phyloP scores from a whole-genome alignment of 371 early-diverging fungal species.

The Syncephalis fuscata region DNA sequence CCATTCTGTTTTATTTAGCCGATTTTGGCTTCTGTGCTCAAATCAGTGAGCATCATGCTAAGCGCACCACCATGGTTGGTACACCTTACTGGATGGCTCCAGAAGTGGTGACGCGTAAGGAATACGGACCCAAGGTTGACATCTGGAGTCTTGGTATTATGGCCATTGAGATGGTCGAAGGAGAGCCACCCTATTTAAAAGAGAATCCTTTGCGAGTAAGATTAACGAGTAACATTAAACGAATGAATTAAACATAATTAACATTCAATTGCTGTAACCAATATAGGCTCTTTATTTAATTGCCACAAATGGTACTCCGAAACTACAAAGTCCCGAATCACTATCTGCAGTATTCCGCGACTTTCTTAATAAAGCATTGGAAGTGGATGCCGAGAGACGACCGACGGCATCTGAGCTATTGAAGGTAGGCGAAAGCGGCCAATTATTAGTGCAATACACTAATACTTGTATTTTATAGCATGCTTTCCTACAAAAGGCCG shows the following conservation, averaged over 20 bases:
- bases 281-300: conserved; percentile 78
- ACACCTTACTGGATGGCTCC: conserved; percentile 96
- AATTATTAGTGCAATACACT: neutral
- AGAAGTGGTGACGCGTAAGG: conserved; percentile 84
- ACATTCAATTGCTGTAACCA: neutral
- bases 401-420: conserved; percentile 68
- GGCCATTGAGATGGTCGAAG: conserved; percentile 85
- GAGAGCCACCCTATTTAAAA: conserved; percentile 90
- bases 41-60: conserved; percentile 55
- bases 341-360: conserved; percentile 62
- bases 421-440: conserved; percentile 9
- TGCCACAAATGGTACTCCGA: conserved; percentile 92
- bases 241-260: neutral
- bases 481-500: conserved; percentile 76
- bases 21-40: conserved; percentile 95
- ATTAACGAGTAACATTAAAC: neutral
- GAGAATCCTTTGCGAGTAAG: conserved; percentile 65
- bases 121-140: conserved; percentile 90
- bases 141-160: conserved; percentile 97
- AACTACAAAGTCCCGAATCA: conserved; percentile 73
- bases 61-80: conserved; percentile 85
- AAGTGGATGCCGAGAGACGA: conserved; percentile 73
- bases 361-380: conserved; percentile 67
- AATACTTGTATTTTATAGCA: conserved; percentile 26
- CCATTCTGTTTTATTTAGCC: conserved; percentile 19